These are phyloP conservation scores for Kernera saxatilis DNA, from an alignment of 345 rosid species.

Conservation along the genomic window DNA sequence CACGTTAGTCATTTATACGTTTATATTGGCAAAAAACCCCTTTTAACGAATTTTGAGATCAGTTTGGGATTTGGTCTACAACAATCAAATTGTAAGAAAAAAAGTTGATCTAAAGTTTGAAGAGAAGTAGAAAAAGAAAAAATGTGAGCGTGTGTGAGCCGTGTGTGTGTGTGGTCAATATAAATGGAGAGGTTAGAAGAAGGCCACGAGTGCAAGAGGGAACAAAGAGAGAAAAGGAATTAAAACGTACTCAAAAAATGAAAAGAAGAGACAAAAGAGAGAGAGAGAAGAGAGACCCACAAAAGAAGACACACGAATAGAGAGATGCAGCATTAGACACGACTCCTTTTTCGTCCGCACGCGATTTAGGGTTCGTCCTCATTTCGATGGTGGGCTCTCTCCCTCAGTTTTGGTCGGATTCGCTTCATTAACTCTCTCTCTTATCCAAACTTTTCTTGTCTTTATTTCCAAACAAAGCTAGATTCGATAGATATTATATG, in stretches of 20 bases:
- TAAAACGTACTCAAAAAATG: background rate
- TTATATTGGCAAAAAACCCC: too few relatives aligned
- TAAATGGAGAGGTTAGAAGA: conserved; percentile 16
- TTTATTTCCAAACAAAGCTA: background rate
- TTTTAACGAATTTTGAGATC: too few relatives aligned
- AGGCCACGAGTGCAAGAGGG: conserved; percentile 24
- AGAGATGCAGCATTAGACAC: conserved; percentile 25
- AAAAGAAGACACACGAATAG: conserved; percentile 4
- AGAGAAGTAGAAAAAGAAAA: background rate
- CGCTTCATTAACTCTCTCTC: conserved; percentile 6
- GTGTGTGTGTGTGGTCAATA: background rate
- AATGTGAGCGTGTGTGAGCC: conserved; percentile 7
- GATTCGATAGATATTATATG: background rate
- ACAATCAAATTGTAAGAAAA: background rate
- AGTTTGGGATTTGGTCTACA: too few relatives aligned
- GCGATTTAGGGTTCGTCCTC: conserved; percentile 11
- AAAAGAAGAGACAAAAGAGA: conserved; percentile 17
- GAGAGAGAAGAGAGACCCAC: conserved; percentile 24
- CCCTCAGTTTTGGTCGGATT: conserved; percentile 29
- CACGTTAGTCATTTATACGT: too few relatives aligned
- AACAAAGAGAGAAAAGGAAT: conserved; percentile 3
- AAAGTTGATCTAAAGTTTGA: background rate
- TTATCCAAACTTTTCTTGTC: conserved; percentile 12
- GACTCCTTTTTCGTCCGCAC: conserved; percentile 9
- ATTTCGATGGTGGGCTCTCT: conserved; percentile 10